Evolutionary conservation across 73 alveolate genomes (phyloP).

Genomic region (Paramecium primaurelia): DNA sequence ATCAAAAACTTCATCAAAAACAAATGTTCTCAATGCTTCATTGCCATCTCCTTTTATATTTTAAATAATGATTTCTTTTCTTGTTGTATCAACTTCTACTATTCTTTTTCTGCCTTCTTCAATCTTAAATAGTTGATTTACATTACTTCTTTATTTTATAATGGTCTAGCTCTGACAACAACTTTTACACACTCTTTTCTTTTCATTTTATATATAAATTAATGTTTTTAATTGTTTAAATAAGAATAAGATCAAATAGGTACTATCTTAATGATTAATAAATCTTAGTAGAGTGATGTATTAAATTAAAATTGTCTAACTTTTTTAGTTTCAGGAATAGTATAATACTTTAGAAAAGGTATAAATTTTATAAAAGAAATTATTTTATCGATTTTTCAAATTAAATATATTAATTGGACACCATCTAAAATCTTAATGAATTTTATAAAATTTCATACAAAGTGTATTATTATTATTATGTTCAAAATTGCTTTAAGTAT

Average conservation of each 20-base stretch:
- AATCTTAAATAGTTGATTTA: not conserved
- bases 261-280: not conserved
- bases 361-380: not conserved
- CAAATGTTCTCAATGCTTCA: slow-evolving; percentile 81
- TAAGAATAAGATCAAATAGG: not conserved
- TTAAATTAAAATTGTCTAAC: not conserved
- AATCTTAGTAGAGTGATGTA: not conserved
- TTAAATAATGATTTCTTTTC: slow-evolving; percentile 86
- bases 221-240: not conserved
- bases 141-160: slow-evolving; percentile 74
- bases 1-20: slow-evolving; percentile 89
- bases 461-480: not conserved
- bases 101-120: slow-evolving; percentile 81
- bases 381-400: not conserved
- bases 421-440: not conserved
- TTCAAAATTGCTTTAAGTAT: not conserved
- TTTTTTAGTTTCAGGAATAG: not conserved
- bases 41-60: slow-evolving; percentile 73
- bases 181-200: slow-evolving; percentile 94
- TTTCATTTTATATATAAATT: slow-evolving; percentile 27
- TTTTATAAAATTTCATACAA: not conserved
- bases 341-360: not conserved
- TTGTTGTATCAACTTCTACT: slow-evolving; percentile 77
- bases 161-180: slow-evolving; percentile 93
- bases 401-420: not conserved